Evolutionary conservation across 352 stramenopile genomes (phyloP).

Genomic region (Phytophthora vignae): DNA sequence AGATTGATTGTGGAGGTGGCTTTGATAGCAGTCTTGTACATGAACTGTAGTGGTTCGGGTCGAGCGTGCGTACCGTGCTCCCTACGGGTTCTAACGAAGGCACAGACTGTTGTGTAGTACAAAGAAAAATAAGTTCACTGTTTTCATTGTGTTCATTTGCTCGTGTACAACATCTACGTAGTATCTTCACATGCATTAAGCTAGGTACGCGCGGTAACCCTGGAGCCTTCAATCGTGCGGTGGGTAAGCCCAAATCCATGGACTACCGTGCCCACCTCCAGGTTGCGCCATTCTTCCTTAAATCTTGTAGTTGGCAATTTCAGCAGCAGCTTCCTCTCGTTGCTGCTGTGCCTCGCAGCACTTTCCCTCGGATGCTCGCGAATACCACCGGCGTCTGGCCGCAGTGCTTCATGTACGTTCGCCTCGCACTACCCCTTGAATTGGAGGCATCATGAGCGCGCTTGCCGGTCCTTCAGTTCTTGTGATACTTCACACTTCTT

Average conservation of each 20-base stretch:
- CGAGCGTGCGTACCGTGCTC: background rate
- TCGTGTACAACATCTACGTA: background rate
- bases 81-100: too few relatives aligned
- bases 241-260: background rate
- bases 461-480: slow-evolving; percentile 16
- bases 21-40: background rate
- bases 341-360: slow-evolving; percentile 34
- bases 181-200: background rate
- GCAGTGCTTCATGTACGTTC: slow-evolving; percentile 31
- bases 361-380: slow-evolving; percentile 34
- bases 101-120: too few relatives aligned
- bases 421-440: slow-evolving; percentile 42
- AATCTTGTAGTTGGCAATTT: slow-evolving; percentile 23
- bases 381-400: slow-evolving; percentile 18
- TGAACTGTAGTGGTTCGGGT: background rate
- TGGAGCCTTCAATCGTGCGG: background rate
- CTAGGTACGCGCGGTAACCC: background rate
- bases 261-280: slow-evolving; percentile 18
- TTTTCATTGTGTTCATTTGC: background rate
- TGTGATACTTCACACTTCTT: background rate
- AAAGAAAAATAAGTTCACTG: background rate
- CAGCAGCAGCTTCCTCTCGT: slow-evolving; percentile 39
- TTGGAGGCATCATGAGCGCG: slow-evolving; percentile 34
- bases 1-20: background rate
- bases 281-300: slow-evolving; percentile 12